Conservation (phyloP, 192 early-diverging fungal genomes). For the Backusella circina region DNA sequence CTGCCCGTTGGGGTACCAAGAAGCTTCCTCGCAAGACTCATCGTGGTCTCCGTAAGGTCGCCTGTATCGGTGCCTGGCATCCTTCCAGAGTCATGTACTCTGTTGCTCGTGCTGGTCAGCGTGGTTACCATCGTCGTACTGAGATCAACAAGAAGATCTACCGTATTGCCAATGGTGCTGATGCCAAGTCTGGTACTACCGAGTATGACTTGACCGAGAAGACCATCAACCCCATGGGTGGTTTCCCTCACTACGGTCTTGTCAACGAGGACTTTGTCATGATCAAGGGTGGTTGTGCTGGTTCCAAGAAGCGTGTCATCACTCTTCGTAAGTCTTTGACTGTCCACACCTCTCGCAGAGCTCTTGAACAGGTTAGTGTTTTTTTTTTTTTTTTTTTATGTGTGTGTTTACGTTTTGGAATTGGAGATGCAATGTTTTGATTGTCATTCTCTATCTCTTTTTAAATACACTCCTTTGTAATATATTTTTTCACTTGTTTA, state of each 20-base stretch:
- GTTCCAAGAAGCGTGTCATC: conserved; percentile 95
- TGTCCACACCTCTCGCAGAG: conserved; percentile 94
- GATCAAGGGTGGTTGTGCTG: conserved; percentile 96
- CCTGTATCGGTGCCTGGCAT: conserved; percentile 99
- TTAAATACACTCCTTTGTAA: too few relatives aligned
- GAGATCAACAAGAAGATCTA: conserved; percentile 99
- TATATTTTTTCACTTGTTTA: too few relatives aligned
- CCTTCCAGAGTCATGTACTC: conserved; percentile 97
- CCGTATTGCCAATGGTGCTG: conserved; percentile 89
- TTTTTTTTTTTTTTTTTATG: too few relatives aligned
- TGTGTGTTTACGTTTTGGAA: too few relatives aligned
- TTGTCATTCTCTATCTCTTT: too few relatives aligned
- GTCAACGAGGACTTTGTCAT: conserved; percentile 98
- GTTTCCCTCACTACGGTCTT: conserved; percentile 99
- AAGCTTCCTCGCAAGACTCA: conserved; percentile 99
- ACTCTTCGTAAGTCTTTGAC: conserved; percentile 98
- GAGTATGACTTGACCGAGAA: conserved; percentile 96
- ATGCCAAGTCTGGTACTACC: conserved; percentile 83
- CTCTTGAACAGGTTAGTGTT: conserved; percentile 68
- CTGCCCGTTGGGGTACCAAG: too few relatives aligned
- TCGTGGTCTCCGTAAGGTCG: conserved; percentile 99
- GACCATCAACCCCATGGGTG: conserved; percentile 96
- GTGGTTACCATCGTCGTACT: conserved; percentile 99
- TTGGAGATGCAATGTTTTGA: too few relatives aligned
- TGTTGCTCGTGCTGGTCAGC: conserved; percentile 98